Evolutionary conservation across 148 eudicot genomes (phyloP).

Genomic region (Talinum fruticosum): DNA sequence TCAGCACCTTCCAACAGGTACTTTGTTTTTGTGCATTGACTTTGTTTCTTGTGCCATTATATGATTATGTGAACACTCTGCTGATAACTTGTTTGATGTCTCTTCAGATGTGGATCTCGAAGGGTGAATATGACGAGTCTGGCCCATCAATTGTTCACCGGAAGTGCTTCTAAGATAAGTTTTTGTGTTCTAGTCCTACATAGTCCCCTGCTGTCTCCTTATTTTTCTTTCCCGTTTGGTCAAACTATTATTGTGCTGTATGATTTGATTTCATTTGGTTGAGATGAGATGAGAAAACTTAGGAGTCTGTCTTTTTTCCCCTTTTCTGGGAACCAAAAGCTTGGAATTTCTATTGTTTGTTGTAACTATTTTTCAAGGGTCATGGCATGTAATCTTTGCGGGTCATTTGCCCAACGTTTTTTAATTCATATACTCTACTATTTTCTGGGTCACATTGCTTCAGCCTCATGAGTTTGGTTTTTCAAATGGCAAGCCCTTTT

Average conservation of each 20-base stretch:
- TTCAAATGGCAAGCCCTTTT: neutral
- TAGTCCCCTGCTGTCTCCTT: conserved; percentile 30
- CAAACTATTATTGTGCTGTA: conserved; percentile 35
- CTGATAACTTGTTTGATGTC: neutral
- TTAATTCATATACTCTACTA: conserved; percentile 25
- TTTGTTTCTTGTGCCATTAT: neutral
- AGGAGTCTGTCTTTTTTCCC: conserved; percentile 30
- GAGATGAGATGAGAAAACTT: conserved; percentile 34
- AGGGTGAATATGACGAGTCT: conserved; percentile 45
- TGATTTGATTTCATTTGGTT: conserved; percentile 33
- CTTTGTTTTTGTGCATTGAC: neutral
- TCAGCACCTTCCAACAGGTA: conserved; percentile 49
- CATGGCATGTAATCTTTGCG: conserved; percentile 32
- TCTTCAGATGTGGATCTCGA: conserved; percentile 48
- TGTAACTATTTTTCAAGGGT: conserved; percentile 37
- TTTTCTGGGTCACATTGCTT: conserved; percentile 28
- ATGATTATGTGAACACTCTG: neutral
- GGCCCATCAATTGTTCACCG: conserved; percentile 50
- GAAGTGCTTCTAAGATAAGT: conserved; percentile 45
- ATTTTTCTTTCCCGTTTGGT: conserved; percentile 33
- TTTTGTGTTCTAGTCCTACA: conserved; percentile 32
- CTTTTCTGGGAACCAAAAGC: conserved; percentile 30
- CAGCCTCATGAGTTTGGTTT: neutral
- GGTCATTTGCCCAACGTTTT: conserved; percentile 13
- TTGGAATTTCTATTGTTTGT: conserved; percentile 33